Conservation (phyloP, 2,329 filamentous ascomycete genomes). For the Neocucurbitaria cava region DNA sequence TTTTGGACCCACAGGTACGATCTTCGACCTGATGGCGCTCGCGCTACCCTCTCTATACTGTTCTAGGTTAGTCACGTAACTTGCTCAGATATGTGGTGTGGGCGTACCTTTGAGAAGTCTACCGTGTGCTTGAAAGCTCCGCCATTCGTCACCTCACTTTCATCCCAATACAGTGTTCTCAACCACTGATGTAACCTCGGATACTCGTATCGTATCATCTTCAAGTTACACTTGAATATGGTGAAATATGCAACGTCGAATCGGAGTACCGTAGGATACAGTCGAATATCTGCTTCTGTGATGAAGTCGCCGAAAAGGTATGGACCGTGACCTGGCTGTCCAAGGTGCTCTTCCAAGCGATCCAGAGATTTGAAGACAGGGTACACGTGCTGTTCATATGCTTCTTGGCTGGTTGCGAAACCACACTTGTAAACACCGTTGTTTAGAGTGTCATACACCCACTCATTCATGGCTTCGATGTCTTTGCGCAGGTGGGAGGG, state of each 20-base stretch:
- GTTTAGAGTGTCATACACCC: slow-evolving; percentile 73
- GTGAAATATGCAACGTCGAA: slow-evolving; percentile 61
- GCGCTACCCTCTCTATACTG: slow-evolving; percentile 22
- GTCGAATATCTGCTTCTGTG: slow-evolving; percentile 82
- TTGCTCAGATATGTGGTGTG: background rate
- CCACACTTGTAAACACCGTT: slow-evolving; percentile 68
- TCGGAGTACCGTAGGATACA: slow-evolving; percentile 54
- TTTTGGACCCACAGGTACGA: slow-evolving; percentile 22
- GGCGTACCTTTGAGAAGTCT: slow-evolving; percentile 18
- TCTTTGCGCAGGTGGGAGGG: slow-evolving; percentile 66
- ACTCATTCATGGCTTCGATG: slow-evolving; percentile 80
- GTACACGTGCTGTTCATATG: slow-evolving; percentile 77
- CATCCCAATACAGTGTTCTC: slow-evolving; percentile 81
- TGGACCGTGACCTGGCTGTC: slow-evolving; percentile 56
- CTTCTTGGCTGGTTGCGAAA: slow-evolving; percentile 82
- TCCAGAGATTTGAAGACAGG: slow-evolving; percentile 79
- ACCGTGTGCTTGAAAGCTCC: slow-evolving; percentile 36
- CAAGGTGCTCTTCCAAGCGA: slow-evolving; percentile 74
- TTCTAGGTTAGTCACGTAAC: background rate
- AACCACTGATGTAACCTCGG: slow-evolving; percentile 80
- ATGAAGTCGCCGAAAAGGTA: slow-evolving; percentile 77
- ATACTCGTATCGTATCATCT: slow-evolving; percentile 82
- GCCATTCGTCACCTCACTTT: slow-evolving; percentile 29
- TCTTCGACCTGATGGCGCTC: slow-evolving; percentile 12
- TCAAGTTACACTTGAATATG: slow-evolving; percentile 77